Base-by-base conservation (phyloP, 139 green algal genomes). In the Monoraphidium neglectum region DNA sequence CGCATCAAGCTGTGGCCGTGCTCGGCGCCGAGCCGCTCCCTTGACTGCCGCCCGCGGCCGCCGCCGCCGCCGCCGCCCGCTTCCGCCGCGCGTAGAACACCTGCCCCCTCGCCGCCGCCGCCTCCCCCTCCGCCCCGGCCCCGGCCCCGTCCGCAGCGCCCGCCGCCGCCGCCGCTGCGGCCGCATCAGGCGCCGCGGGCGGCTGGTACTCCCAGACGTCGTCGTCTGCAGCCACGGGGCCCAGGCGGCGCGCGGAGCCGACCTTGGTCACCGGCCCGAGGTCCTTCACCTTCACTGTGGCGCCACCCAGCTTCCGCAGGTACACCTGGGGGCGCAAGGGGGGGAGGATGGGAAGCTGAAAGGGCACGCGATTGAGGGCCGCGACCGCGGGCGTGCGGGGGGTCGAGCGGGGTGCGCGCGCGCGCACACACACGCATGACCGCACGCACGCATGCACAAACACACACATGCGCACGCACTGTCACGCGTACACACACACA, bases 281-380 rank as follows among this genome's bases (percentile, higher is more conserved):
- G 60, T 91, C 86, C 46, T 77, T 32, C 23, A 70, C 72, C 65
- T 54, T 33, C 4, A 90, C 78, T 5, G 80, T 70, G 24, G 76
- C 88, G 72, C 93, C 93, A 8, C 93, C 93, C 57, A 96, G 82
- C 83, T 98, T 98, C 53, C 91, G 86, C 38, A 97, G 85, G 82
- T 88, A 94, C 8, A 92, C 57, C 77, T 91, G 82, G 63, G 66
- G 56, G 1, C 47, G 60, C 1, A 75, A 40, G 18, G 18, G 47
- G 75, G 47, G 43, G 26, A 36, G 15, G n/a, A 24, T 23, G 35
- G 4, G 68, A 40, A 30, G 35, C n/a, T 57, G 15, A 28, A 74
- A n/a, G n/a, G n/a, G n/a, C n/a, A n/a, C n/a, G n/a, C n/a, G n/a
- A n/a, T n/a, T n/a, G n/a, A n/a, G n/a, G n/a, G n/a, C n/a, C n/a